Conservation (phyloP, 2,329 filamentous ascomycete species). For the Fusarium verticillioides region DNA sequence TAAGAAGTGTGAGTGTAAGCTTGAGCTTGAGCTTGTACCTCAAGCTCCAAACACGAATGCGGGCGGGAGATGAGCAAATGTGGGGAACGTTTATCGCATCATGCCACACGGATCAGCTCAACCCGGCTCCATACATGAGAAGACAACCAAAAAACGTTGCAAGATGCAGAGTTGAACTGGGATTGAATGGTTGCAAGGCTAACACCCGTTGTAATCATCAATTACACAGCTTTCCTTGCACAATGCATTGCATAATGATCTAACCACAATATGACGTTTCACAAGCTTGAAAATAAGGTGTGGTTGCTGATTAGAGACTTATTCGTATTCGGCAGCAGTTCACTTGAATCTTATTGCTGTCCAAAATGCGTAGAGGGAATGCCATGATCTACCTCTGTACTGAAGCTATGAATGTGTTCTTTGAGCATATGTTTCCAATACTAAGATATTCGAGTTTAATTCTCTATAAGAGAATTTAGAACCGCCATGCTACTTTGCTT, state of each 20-base stretch:
- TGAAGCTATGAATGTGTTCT: not conserved
- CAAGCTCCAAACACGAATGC: constrained; percentile 40
- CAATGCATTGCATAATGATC: constrained; percentile 12
- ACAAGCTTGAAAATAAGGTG: constrained; percentile 10
- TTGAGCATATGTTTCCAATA: not conserved
- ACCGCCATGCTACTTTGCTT: not conserved
- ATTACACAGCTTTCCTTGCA: not conserved
- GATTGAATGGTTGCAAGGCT: constrained; percentile 1
- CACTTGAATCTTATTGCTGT: not conserved
- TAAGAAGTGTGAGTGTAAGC: constrained; percentile 14
- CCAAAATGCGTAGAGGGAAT: constrained; percentile 5
- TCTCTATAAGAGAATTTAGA: too few relatives aligned
- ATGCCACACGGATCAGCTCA: constrained; percentile 36
- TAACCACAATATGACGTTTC: constrained; percentile 27
- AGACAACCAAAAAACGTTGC: constrained; percentile 5
- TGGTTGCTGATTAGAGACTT: constrained; percentile 14
- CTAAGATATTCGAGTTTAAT: not conserved
- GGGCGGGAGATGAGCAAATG: constrained; percentile 29
- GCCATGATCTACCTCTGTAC: not conserved
- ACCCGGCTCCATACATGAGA: constrained; percentile 16
- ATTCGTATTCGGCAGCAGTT: constrained; percentile 39
- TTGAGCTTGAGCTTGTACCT: constrained; percentile 20
- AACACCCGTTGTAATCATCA: not conserved
- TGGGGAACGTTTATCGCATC: constrained; percentile 40
- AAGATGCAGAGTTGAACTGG: not conserved